Evolutionary conservation across 2,329 filamentous ascomycete species (phyloP).

Genomic region (Colletotrichum australisinense): DNA sequence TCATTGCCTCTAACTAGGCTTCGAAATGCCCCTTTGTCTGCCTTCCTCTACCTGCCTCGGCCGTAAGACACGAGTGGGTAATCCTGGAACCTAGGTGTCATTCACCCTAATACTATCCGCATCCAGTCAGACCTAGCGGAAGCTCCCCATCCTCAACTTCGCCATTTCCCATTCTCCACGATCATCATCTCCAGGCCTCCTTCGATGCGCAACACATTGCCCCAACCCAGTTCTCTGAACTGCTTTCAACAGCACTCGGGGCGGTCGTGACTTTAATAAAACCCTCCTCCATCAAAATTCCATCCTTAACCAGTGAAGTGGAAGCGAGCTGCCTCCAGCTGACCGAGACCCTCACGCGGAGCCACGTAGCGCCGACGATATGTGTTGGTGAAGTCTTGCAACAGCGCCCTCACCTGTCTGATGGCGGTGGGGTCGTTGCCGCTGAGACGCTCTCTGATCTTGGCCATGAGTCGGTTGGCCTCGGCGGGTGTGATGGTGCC

Average conservation of each 20-base stretch:
- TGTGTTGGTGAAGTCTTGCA: conserved; percentile 97
- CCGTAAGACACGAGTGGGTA: not conserved
- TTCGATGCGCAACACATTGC: no score
- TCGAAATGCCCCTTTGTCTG: not conserved
- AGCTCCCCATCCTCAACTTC: not conserved
- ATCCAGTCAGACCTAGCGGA: not conserved
- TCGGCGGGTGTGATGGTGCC: conserved; percentile 86
- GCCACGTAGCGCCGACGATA: conserved; percentile 95
- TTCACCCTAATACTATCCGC: not conserved
- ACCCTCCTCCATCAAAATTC: not conserved
- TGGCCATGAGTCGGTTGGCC: conserved; percentile 81
- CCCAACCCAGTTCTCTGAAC: not conserved
- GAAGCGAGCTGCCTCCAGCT: conserved; percentile 88
- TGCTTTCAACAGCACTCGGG: not conserved
- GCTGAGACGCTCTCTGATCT: conserved; percentile 82
- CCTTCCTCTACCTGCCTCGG: not conserved
- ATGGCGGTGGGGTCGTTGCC: conserved; percentile 70
- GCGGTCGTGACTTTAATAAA: not conserved
- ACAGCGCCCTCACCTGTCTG: conserved; percentile 82
- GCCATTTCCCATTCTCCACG: not conserved
- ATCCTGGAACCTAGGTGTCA: not conserved
- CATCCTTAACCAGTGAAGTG: conserved; percentile 65
- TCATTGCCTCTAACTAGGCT: not conserved
- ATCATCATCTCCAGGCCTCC: not conserved
- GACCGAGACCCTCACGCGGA: conserved; percentile 89